Percentiles rank a stretch among this genome's conserved stretches.
Conservation (phyloP, 2,329 filamentous ascomycete genomes). For the Colletotrichum tropicale region DNA sequence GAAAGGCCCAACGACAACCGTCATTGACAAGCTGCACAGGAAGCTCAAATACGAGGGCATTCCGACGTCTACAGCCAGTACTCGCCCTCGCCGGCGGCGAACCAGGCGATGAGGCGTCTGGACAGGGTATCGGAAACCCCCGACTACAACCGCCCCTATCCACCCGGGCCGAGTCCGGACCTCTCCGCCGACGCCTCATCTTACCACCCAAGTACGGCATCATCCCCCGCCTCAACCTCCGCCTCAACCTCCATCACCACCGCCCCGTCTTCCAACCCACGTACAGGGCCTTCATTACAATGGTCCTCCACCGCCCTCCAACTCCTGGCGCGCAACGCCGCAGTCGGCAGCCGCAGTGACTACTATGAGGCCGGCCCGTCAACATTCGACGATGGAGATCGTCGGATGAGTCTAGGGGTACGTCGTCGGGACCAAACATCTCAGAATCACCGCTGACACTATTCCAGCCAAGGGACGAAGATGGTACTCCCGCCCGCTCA, state of each 20-base stretch:
- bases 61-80: neutral
- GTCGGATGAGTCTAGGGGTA: neutral
- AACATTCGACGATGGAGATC: neutral
- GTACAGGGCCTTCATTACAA: neutral
- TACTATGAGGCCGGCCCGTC: neutral
- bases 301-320: neutral
- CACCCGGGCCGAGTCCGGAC: neutral
- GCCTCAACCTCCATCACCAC: neutral
- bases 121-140: neutral
- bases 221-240: neutral
- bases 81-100: neutral
- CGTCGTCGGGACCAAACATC: neutral
- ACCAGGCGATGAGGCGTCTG: neutral
- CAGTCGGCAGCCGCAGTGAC: neutral
- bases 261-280: neutral
- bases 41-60: neutral
- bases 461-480: neutral
- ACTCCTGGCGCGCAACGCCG: neutral
- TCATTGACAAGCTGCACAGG: neutral
- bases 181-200: neutral
- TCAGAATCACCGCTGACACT: neutral
- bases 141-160: neutral
- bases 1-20: neutral
- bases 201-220: neutral
- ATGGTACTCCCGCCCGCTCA: neutral